Evolutionary conservation across 1,284 basidiomycete species (phyloP).

Genomic region (Chondrostereum purpureum): DNA sequence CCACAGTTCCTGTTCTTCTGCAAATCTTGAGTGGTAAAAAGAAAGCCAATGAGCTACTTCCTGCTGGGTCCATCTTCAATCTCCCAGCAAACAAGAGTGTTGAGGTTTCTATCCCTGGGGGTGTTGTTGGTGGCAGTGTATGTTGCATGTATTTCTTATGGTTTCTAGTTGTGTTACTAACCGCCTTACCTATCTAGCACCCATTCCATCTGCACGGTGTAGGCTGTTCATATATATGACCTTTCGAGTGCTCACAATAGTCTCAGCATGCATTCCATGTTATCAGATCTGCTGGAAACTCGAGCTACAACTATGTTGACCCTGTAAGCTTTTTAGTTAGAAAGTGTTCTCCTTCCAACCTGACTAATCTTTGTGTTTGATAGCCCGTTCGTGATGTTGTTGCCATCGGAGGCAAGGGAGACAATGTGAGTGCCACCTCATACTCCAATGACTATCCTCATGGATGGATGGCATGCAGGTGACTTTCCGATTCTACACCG

Average conservation of each 20-base stretch:
- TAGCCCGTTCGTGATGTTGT: neutral
- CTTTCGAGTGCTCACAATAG: slow-evolving; percentile 4
- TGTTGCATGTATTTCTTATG: slow-evolving; percentile 8
- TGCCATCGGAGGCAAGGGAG: slow-evolving; percentile 5
- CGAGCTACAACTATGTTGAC: slow-evolving; percentile 27
- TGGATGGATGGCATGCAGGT: slow-evolving; percentile 27
- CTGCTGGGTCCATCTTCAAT: slow-evolving; percentile 20
- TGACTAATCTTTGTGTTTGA: neutral
- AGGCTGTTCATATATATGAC: slow-evolving; percentile 20
- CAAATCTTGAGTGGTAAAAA: slow-evolving; percentile 23
- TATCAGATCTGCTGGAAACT: slow-evolving; percentile 26
- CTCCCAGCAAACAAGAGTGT: slow-evolving; percentile 22
- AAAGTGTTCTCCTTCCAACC: neutral
- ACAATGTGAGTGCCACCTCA: neutral
- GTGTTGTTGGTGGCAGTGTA: slow-evolving; percentile 11
- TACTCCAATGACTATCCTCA: slow-evolving; percentile 27
- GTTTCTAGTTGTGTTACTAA: neutral
- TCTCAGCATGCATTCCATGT: slow-evolving; percentile 29
- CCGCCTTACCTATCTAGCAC: slow-evolving; percentile 19
- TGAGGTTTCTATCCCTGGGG: slow-evolving; percentile 8
- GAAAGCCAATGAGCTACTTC: slow-evolving; percentile 17
- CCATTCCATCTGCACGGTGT: slow-evolving; percentile 37
- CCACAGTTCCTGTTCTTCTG: slow-evolving; percentile 15
- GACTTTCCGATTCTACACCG: slow-evolving; percentile 33
- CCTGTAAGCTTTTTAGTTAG: slow-evolving; percentile 23